Base-by-base conservation (phyloP, 495 filamentous ascomycete genomes). In the Aspergillus steynii region DNA sequence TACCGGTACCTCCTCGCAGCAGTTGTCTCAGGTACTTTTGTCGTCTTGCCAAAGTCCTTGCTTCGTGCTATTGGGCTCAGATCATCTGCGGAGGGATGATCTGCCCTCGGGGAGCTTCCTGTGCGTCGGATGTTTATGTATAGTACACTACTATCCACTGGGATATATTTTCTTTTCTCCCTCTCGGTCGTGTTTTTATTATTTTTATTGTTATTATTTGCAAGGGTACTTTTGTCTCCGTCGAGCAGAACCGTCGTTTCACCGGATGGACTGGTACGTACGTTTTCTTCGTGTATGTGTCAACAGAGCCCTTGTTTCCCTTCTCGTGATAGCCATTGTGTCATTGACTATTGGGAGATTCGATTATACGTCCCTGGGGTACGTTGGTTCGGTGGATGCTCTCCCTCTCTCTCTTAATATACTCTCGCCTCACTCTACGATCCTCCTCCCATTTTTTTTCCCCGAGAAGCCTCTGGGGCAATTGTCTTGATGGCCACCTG, bases 11-110 rank as follows among this genome's bases (percentile, higher is more conserved):
- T 70, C 73, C 68, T 76, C 68, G 69, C 68, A 66, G 60, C 49
- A 46, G 32, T 45, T 67, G 64, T 74, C 60, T 64, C 63, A 64
- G 37, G 59, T 61, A 63, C 59, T 59, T 62, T 57, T 61, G 50
- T 45, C 31, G 6, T 58, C n/a, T 15, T 25, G 4, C 14, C 20
- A 51, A 37, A 58, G 63, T 75, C 76, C 76, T 79, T 79, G 74
- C 74, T 76, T 79, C 64, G 61, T 69, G 70, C 68, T 75, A 74
- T 69, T 72, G 62, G 49, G 27, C 54, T 59, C 66, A 65, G 60
- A 54, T 56, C 60, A 50, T 60, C 56, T 62, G 63, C 53, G 26
- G 59, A 61, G 62, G 51, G 29, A 50, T 52, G 58, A 65, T 68
- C 61, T 61, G 42, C 63, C 55, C 56, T 61, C 56, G 61, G 63